These are phyloP conservation scores for Lolium multiflorum DNA, from an alignment of 176 grass and related monocot species.

Conservation along the genomic window DNA sequence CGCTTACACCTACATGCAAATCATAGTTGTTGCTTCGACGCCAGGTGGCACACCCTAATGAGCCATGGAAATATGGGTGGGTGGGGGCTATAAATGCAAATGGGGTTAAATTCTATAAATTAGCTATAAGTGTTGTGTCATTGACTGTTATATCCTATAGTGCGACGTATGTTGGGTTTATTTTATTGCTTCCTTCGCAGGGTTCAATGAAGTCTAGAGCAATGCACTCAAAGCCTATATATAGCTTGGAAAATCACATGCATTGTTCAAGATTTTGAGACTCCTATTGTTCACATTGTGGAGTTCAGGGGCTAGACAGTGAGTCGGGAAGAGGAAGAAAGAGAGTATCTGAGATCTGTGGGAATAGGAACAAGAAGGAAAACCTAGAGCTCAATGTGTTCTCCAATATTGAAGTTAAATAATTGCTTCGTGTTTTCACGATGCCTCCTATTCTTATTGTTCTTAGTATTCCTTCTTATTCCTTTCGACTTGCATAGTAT, in stretches of 20 bases:
- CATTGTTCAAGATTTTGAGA: not conserved
- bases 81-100: not conserved
- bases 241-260: not conserved
- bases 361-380: not conserved
- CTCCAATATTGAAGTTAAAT: not conserved
- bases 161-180: too few species aligned
- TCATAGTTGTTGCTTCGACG: too few species aligned
- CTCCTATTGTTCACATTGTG: not conserved
- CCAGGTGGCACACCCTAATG: too few species aligned
- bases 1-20: too few species aligned
- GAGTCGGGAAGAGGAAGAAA: constrained; percentile 26
- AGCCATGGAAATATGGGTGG: too few species aligned
- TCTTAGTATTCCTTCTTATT: constrained; percentile 42
- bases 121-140: not conserved
- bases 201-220: not conserved
- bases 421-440: constrained; percentile 24
- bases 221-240: constrained; percentile 19
- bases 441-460: constrained; percentile 41
- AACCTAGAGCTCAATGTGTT: not conserved
- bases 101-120: not conserved
- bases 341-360: not conserved
- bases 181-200: too few species aligned
- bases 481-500: not conserved
- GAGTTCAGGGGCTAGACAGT: not conserved
- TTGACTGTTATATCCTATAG: too few species aligned